Evolutionary conservation across 2,329 filamentous ascomycete genomes (phyloP).

Genomic region (Fusarium abutilonis): DNA sequence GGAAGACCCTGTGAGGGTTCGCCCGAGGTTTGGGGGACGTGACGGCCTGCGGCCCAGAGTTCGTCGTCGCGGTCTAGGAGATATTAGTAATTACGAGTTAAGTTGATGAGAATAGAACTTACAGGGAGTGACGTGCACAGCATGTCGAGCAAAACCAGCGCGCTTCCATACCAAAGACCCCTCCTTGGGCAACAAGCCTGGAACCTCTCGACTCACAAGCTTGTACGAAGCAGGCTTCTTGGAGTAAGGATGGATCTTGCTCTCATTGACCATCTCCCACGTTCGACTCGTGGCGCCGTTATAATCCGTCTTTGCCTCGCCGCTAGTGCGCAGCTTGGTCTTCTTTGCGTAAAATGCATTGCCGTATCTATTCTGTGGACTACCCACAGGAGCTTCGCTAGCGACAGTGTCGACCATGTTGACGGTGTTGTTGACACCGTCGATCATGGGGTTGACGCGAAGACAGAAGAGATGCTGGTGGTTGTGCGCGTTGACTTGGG

Average conservation of each 20-base stretch:
- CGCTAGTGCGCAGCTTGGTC: constrained; percentile 78
- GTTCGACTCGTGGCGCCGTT: constrained; percentile 80
- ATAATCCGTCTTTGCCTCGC: constrained; percentile 79
- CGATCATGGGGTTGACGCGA: constrained; percentile 86
- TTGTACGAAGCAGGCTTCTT: constrained; percentile 89
- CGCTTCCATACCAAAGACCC: constrained; percentile 88
- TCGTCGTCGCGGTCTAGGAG: constrained; percentile 77
- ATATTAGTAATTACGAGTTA: not conserved
- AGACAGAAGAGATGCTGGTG: constrained; percentile 96
- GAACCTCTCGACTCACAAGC: constrained; percentile 86
- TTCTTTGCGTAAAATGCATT: constrained; percentile 90
- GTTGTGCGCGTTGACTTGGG: constrained; percentile 88
- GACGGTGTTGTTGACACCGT: constrained; percentile 84
- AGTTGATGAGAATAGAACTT: constrained; percentile 49
- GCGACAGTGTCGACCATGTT: constrained; percentile 82
- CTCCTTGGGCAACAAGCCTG: constrained; percentile 80
- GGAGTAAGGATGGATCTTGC: constrained; percentile 84
- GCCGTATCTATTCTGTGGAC: constrained; percentile 84
- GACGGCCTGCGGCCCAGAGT: constrained; percentile 84
- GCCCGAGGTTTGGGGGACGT: constrained; percentile 88
- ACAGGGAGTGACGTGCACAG: constrained; percentile 91
- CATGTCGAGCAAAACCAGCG: constrained; percentile 86
- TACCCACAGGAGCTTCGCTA: constrained; percentile 79
- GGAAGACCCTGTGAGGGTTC: constrained; percentile 78
- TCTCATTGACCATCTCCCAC: constrained; percentile 91